Evolutionary conservation across 129 eudicot species (phyloP).

Genomic region (Flaveria sonorensis): DNA sequence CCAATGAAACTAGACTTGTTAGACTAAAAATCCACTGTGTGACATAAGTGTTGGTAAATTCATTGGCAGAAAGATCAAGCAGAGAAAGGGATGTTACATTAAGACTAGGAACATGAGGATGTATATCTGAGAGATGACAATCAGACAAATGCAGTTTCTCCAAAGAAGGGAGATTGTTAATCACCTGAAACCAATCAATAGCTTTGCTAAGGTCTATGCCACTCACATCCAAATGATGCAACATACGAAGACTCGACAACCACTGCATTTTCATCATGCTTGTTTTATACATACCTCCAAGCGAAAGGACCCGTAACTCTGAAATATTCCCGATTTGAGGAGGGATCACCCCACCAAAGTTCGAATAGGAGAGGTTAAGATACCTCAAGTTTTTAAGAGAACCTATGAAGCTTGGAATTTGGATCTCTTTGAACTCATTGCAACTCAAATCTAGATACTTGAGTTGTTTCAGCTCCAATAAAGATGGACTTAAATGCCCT

Average conservation of each 20-base stretch:
- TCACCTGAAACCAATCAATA: slow-evolving; percentile 40
- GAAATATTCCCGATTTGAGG: slow-evolving; percentile 45
- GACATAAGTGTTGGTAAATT: not conserved
- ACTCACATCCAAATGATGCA: slow-evolving; percentile 45
- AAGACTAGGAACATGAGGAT: slow-evolving; percentile 14
- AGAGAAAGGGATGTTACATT: slow-evolving; percentile 20
- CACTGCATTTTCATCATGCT: too few relatives aligned
- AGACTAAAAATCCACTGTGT: slow-evolving; percentile 35
- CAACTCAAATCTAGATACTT: not conserved
- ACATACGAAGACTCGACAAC: too few relatives aligned
- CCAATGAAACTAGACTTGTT: slow-evolving; percentile 20
- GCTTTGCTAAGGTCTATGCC: slow-evolving; percentile 32
- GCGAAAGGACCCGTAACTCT: too few relatives aligned
- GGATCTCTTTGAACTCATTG: slow-evolving; percentile 22
- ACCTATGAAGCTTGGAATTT: slow-evolving; percentile 33
- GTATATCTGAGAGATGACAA: slow-evolving; percentile 18
- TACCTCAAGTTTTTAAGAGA: slow-evolving; percentile 22
- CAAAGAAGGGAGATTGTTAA: slow-evolving; percentile 40
- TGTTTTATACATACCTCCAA: too few relatives aligned
- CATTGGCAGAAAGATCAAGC: slow-evolving; percentile 34
- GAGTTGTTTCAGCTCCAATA: slow-evolving; percentile 17
- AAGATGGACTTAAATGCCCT: slow-evolving; percentile 5
- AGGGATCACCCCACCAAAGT: slow-evolving; percentile 34
- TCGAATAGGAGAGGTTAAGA: slow-evolving; percentile 23
- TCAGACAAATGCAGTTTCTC: slow-evolving; percentile 8